Evolutionary conservation across 2,329 filamentous ascomycete genomes (phyloP), one percentile per base, ranked within the genome.

Genomic region (Trichoderma sp.): DNA sequence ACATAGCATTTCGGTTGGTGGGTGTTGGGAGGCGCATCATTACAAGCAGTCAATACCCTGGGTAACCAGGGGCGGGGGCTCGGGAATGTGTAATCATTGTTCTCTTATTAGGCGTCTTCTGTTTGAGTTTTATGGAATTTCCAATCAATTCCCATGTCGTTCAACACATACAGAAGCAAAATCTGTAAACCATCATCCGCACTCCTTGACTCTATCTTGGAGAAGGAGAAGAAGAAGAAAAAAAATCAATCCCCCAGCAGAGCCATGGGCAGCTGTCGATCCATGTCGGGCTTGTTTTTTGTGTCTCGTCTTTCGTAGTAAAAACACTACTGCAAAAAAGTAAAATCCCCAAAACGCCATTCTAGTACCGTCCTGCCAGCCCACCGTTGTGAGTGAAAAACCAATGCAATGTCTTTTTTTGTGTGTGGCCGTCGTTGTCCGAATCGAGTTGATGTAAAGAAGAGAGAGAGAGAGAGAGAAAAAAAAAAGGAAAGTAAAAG

Each of bases 281-380:
- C 19, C 22, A 39, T 53, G 7, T 22, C 56, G 56, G 37, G 37
- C 10, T 19, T 22, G 0, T 42, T 32, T 54, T 52, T 29, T 39
- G 8, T 35, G 15, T 10, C n/a, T 64, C 17, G 37, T 57, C 52
- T 45, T 65, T 65, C 27, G 52, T 56, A 48, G n/a, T n/a, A 56
- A 64, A 37, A 53, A 54, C 35, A 56, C 50, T 48, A 32, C 15
- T 25, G 50, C 52, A 48, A 65, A 25, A 37, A 63, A n/a, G n/a
- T n/a, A n/a, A 65, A 57, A 52, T 56, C 61, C 61, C 8, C 5
- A 3, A 42, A 63, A 61, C 64, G 37, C 64, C 64, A 45, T 53
- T 67, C 58, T 65, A 65, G 35, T 45, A 17, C 50, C 52, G 29
- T 19, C 27, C 54, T 22, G 17, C 54, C 37, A 52, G 25, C 64